Base-by-base conservation (phyloP, 306 rosid species). In the Lupinus albus region DNA sequence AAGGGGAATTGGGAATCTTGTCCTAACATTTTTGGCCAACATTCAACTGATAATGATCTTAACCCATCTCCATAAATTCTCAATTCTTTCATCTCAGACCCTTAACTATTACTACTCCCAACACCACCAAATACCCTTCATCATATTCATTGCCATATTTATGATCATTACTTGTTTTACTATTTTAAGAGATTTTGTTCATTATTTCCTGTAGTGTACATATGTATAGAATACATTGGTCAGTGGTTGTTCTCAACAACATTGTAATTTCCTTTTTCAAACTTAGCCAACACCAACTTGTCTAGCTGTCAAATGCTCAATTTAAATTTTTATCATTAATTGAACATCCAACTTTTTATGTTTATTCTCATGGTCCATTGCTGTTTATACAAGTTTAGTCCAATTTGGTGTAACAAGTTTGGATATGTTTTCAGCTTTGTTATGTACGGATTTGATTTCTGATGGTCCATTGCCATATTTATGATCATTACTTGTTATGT, bases 21-120 rank as follows among this genome's bases (percentile, higher is more conserved):
- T 72, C 90, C 87, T 36, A 84, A 88, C 47, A 84, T 93, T 33
- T 90, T 93, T 79, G 99, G 89, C 59, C 92, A 87, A 64, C 3
- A 79, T 63, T 74, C 81, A 51, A 57, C 66, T 16, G 87, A 82
- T 76, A 58, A 55, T 67, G 74, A 81, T 42, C 13, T 11, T 33
- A 62, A 38, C 55, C 28, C 63, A 51, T 13, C 70, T 68, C 7
- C 62, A 44, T 70, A 52, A 60, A 44, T 33, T 61, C 10, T 61
- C n/a, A 56, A 7, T 4, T 5, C 42, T 52, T 44, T 25, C 42
- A 20, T 25, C 20, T 36, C 0, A 9, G 39, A 71, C 48, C 51
- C 16, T 44, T 61, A 32, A 20, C 25, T 30, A 30, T 28, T 28
- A 49, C 65, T 45, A 38, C 51, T 14, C 14, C 45, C 47, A 49